These are phyloP conservation scores for Gossypium herbaceum DNA, from an alignment of 345 rosid species.

Conservation along the genomic window DNA sequence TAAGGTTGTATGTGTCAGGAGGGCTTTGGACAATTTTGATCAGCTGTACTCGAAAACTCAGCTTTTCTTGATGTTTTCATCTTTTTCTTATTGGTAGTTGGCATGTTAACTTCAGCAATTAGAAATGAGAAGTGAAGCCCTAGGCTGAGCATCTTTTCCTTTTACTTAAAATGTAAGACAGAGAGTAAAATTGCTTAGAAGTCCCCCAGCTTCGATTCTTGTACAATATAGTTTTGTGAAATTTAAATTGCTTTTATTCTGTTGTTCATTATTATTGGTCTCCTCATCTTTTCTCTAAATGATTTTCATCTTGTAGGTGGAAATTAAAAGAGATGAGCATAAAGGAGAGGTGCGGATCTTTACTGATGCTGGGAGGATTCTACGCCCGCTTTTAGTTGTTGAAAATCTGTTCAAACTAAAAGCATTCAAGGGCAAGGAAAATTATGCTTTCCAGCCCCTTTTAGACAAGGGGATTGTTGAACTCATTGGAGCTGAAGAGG, in stretches of 20 bases:
- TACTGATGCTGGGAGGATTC: slow-evolving; percentile 82
- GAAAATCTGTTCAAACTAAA: slow-evolving; percentile 52
- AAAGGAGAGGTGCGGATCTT: slow-evolving; percentile 71
- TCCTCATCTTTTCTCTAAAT: neutral
- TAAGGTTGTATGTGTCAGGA: neutral
- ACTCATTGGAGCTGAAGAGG: slow-evolving; percentile 81
- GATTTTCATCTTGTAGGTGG: slow-evolving; percentile 47
- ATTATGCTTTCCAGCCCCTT: slow-evolving; percentile 45
- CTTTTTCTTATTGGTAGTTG: neutral
- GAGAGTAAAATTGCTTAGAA: neutral
- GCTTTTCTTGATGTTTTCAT: neutral
- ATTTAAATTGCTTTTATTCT: neutral
- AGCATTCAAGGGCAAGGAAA: slow-evolving; percentile 41
- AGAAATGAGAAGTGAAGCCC: neutral
- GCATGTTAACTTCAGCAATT: neutral
- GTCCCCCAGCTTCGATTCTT: neutral
- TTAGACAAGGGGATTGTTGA: slow-evolving; percentile 71
- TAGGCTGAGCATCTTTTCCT: neutral
- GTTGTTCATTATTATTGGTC: slow-evolving; percentile 5
- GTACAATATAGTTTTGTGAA: neutral
- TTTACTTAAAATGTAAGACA: neutral
- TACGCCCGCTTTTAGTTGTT: slow-evolving; percentile 84
- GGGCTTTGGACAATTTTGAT: neutral
- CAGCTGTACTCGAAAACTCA: neutral
- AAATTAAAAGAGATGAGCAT: slow-evolving; percentile 68